A percentile compares a stretch with the other conserved stretches of the same genome.
Evolutionary conservation across 805 yeast genomes (phyloP).

Genomic region (Cyberlindnera mrakii): DNA sequence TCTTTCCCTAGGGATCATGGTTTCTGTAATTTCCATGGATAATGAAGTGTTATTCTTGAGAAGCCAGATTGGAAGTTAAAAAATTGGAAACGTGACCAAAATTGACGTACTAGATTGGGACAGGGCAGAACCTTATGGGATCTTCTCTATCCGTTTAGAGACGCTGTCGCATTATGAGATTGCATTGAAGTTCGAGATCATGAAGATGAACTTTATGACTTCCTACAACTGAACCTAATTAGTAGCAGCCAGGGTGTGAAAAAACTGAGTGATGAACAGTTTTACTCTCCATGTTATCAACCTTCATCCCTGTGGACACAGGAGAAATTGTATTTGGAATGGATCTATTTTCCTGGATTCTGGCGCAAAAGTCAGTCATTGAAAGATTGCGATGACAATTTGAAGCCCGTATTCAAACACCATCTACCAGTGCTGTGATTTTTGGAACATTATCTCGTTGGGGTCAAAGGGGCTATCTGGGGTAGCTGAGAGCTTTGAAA

Average conservation of each 20-base stretch:
- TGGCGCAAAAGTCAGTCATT: slow-evolving; percentile 58
- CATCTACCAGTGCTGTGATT: slow-evolving; percentile 66
- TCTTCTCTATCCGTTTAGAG: neutral
- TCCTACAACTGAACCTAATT: slow-evolving; percentile 30
- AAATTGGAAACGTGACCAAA: slow-evolving; percentile 42
- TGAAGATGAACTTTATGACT: neutral
- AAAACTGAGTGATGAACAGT: slow-evolving; percentile 37
- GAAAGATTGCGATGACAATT: slow-evolving; percentile 66
- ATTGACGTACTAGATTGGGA: slow-evolving; percentile 33
- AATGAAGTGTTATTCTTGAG: slow-evolving; percentile 41
- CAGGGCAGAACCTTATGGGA: neutral
- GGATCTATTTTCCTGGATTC: slow-evolving; percentile 90
- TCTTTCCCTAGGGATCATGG: slow-evolving; percentile 39
- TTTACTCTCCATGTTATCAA: slow-evolving; percentile 63
- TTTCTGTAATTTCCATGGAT: slow-evolving; percentile 33
- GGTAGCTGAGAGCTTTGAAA: slow-evolving; percentile 82
- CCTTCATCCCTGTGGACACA: slow-evolving; percentile 67
- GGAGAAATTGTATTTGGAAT: slow-evolving; percentile 39
- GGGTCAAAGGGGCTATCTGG: slow-evolving; percentile 87
- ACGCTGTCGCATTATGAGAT: neutral
- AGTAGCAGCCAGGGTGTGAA: slow-evolving; percentile 32
- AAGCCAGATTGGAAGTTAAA: slow-evolving; percentile 41
- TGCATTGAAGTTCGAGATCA: neutral
- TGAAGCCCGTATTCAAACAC: slow-evolving; percentile 76
- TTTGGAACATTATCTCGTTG: slow-evolving; percentile 72